Base-by-base conservation (phyloP, 2,329 filamentous ascomycete genomes). In the Nigrospora osmanthi region DNA sequence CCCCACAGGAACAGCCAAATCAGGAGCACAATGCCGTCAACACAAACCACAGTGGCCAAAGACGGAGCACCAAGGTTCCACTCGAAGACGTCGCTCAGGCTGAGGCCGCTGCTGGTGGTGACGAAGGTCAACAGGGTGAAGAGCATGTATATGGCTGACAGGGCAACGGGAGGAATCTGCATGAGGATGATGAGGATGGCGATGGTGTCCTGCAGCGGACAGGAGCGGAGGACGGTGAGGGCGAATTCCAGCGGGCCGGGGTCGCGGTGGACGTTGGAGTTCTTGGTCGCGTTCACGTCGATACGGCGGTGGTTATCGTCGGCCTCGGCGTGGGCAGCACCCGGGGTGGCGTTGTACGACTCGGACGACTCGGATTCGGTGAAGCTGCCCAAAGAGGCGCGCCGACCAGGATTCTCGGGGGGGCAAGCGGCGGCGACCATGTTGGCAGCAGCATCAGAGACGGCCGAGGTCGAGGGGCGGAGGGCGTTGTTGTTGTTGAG, bases 161-260 rank as follows among this genome's bases (percentile, higher is more conserved):
- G 77, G 47, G 91, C 83, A 58, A 91, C 83, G 17, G 90, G 88
- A 30, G 91, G 90, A 11, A 96, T 81, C 62, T 95, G 90, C 67
- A 96, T 86, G 54, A 97, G 80, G 57, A 96, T 87, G 67, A 96
- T 95, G 64, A 97, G 81, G 59, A 97, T 95, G 62, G 91, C 89
- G 67, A 96, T 88, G 49, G 91, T 95, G 69, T 97, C 91, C 69
- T 89, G 87, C 60, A 95, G 81, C 44, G 91, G 91, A 58, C 90
- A 91, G 43, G 89, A 89, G 58, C 82, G 83, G 62, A 97, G 80
- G 57, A 97, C 91, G 45, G 89, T 95, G 54, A 87, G 79, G 51
- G 86, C 85, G 52, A 94, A 74, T 56, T 87, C 83, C 54, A 95
- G 69, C 40, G 87, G 81, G 47, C 85, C 85, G 44, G 81, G 73